Evolutionary conservation across 2,329 filamentous ascomycete species (phyloP), one percentile per base, ranked within the genome.

Genomic region (Dryadomyces quercivorus): DNA sequence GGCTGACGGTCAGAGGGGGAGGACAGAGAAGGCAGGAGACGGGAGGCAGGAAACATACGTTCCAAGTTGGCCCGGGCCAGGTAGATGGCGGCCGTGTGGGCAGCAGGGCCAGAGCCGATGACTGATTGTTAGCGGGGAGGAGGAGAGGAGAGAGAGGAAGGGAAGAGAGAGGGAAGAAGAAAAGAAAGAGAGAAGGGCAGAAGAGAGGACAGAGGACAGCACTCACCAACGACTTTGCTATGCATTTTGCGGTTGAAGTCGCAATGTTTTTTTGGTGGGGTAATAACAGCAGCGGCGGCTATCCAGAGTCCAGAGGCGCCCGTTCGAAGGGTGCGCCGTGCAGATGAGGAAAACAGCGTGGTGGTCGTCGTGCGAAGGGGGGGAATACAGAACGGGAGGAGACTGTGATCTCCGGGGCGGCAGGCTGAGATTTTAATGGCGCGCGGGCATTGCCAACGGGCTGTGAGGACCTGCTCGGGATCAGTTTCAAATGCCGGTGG

Each of bases 51-150:
- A 45, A 22, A 44, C 47, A 20, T 16, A 84, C 79, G 93, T 72
- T 94, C 88, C 67, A 98, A 74, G 69, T 98, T 92, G 58, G 93
- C 93, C 67, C 93, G 86, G 50, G 91, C 86, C 64, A 96, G 85
- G 73, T 98, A 98, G 68, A 98, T 84, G 69, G 93, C 93, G 59
- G 93, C 93, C 49, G 93, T 98, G 75, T 98, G 93, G 72, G 91
- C 93, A 63, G 91, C 93, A 59, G 93, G 93, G 75, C 93, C 93
- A 59, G 93, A 98, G 75, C 93, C 91, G 73, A 88, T 86, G 66
- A 90, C 80, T 83, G 56, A n/a, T 12, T 2, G 22, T 38, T 18
- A 42, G 36, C 15, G 59, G 58, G 56, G 61, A 59, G 51, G 52
- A 54, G 46, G 31, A 45, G 51, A 40, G 54, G 53, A 61, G 31